phyloP scores from a whole-genome alignment of 2,329 filamentous ascomycete species.

The Kalaharituber pfeilii region DNA sequence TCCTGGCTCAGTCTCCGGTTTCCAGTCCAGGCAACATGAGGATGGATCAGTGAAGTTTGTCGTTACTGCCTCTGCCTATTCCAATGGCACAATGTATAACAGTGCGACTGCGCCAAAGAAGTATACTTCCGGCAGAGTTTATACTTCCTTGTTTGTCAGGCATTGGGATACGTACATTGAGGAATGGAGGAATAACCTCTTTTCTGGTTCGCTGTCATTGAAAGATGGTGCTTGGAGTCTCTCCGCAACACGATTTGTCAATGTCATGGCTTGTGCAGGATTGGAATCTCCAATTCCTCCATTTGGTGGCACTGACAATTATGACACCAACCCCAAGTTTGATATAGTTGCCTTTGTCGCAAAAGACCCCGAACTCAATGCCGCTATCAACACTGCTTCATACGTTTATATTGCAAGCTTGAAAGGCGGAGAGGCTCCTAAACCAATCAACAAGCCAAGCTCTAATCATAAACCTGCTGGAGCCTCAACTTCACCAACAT shows the following conservation, averaged over 20 bases:
- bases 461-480: conserved; percentile 25
- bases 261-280: conserved; percentile 43
- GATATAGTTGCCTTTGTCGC: conserved; percentile 49
- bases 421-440: conserved; percentile 24
- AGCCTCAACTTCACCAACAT: conserved; percentile 31
- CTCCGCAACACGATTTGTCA: conserved; percentile 25
- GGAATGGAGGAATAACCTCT: conserved; percentile 53
- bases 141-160: conserved; percentile 57
- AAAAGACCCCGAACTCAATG: conserved; percentile 53
- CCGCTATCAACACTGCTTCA: conserved; percentile 47
- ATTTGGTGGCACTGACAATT: conserved; percentile 66
- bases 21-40: conserved; percentile 39
- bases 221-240: conserved; percentile 6
- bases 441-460: conserved; percentile 24
- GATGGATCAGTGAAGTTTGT: conserved; percentile 35
- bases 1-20: conserved; percentile 39
- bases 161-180: conserved; percentile 69
- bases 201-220: conserved; percentile 45
- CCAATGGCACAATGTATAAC: conserved; percentile 53
- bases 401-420: conserved; percentile 27
- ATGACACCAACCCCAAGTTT: conserved; percentile 50
- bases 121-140: conserved; percentile 49
- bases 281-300: conserved; percentile 54
- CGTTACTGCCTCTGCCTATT: conserved; percentile 46
- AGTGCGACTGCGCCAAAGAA: conserved; percentile 42